A percentile compares a stretch with the other conserved stretches of the same genome.
phyloP scores from a whole-genome alignment of 2,329 filamentous ascomycete genomes.

The Acrodontium crateriforme region DNA sequence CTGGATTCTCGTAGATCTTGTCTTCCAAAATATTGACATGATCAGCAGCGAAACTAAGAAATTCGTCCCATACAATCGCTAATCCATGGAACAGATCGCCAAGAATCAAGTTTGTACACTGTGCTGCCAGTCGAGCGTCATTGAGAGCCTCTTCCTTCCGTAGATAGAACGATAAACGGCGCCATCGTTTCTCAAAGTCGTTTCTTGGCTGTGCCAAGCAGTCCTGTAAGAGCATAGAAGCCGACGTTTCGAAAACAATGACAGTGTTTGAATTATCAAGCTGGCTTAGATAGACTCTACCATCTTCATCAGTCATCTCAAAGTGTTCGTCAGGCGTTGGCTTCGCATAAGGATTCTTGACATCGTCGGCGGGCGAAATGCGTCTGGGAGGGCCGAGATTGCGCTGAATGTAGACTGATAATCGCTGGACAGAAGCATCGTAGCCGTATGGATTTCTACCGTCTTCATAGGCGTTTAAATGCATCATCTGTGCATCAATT shows the following conservation, averaged over 20 bases:
- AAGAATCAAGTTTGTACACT: constrained; percentile 38
- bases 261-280: constrained; percentile 39
- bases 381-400: constrained; percentile 27
- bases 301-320: background rate
- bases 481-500: constrained; percentile 32
- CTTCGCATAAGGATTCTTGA: constrained; percentile 30
- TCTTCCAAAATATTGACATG: constrained; percentile 38
- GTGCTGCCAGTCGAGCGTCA: constrained; percentile 30
- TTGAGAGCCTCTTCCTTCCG: constrained; percentile 29
- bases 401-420: constrained; percentile 38
- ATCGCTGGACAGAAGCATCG: constrained; percentile 37
- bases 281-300: constrained; percentile 5
- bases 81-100: constrained; percentile 37
- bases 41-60: constrained; percentile 32
- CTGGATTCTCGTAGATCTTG: constrained; percentile 40
- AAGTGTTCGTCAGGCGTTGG: background rate
- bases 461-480: constrained; percentile 36
- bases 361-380: constrained; percentile 20
- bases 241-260: constrained; percentile 40
- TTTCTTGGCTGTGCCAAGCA: constrained; percentile 37
- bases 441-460: constrained; percentile 31
- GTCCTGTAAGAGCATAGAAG: constrained; percentile 33
- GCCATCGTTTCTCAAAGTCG: constrained; percentile 40
- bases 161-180: constrained; percentile 37
- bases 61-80: constrained; percentile 31